A percentile compares a stretch with the other conserved stretches of the same genome.
These are phyloP conservation scores for Moesziomyces sp. DNA, from an alignment of 1,284 basidiomycete species.

Conservation along the genomic window DNA sequence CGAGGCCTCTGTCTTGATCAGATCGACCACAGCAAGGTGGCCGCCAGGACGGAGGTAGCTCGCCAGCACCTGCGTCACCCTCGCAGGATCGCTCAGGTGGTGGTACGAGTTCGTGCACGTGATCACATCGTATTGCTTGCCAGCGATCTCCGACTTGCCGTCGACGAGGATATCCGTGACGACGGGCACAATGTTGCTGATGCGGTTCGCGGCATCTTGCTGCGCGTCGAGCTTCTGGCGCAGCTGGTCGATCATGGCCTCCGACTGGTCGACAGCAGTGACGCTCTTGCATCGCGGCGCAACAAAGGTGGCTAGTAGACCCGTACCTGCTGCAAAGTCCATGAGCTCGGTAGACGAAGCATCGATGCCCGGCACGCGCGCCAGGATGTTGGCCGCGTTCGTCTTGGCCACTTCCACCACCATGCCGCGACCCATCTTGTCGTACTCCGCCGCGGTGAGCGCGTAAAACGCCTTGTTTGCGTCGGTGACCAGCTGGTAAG, in stretches of 20 bases:
- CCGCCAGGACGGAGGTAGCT: conserved; percentile 36
- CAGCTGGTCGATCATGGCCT: conserved; percentile 40
- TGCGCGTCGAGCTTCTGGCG: conserved; percentile 33
- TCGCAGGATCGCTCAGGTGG: conserved; percentile 37
- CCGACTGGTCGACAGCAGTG: conserved; percentile 37
- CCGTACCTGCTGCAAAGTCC: conserved; percentile 47
- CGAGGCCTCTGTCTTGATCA: conserved; percentile 28
- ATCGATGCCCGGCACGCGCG: conserved; percentile 21
- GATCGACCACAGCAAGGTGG: conserved; percentile 35
- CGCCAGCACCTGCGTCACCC: conserved; percentile 29
- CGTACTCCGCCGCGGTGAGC: conserved; percentile 43
- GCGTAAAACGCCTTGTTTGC: conserved; percentile 49
- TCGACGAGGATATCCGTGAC: conserved; percentile 21
- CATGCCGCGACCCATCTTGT: conserved; percentile 36
- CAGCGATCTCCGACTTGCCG: background rate
- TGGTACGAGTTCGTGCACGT: conserved; percentile 50
- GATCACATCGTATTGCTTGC: conserved; percentile 34
- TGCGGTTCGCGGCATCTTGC: conserved; percentile 1
- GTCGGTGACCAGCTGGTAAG: conserved; percentile 20
- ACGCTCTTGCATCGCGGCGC: conserved; percentile 33
- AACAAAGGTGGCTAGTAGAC: conserved; percentile 37
- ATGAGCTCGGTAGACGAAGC: conserved; percentile 17
- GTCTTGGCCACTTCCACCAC: conserved; percentile 30
- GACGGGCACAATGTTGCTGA: conserved; percentile 19
- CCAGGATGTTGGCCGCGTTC: conserved; percentile 41